phyloP scores from a whole-genome alignment of 768 basidiomycete genomes.

The Tulasnella sp. region DNA sequence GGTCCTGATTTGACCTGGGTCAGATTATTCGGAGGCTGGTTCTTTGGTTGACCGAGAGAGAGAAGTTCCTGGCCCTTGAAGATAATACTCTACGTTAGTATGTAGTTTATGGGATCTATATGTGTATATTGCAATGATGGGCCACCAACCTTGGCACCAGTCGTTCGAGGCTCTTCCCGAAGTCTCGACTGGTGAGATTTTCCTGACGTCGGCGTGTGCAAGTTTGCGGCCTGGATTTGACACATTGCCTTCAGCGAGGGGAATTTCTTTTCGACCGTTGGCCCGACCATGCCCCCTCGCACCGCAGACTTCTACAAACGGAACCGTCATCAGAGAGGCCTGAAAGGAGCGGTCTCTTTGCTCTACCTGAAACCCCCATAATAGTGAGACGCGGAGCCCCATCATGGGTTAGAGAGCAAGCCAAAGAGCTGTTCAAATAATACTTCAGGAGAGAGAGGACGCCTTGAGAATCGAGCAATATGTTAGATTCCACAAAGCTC shows the following conservation, averaged over 20 bases:
- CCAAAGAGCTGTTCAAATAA: background rate
- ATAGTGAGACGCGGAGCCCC: background rate
- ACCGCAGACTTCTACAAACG: background rate
- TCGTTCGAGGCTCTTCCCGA: background rate
- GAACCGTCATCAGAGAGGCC: background rate
- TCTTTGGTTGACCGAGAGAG: background rate
- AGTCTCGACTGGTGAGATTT: background rate
- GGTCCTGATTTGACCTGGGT: no score
- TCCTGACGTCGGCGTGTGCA: background rate
- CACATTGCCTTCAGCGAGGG: background rate
- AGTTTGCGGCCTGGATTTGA: background rate
- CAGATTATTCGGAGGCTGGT: no score
- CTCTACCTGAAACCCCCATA: background rate
- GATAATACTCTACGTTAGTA: background rate
- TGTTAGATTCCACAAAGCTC: no score
- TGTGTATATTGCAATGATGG: no score
- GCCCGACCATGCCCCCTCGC: background rate
- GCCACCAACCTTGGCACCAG: background rate
- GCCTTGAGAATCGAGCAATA: background rate
- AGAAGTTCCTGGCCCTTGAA: background rate
- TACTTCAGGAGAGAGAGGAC: background rate
- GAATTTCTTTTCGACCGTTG: background rate
- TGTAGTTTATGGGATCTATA: no score
- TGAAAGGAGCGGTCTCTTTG: background rate
- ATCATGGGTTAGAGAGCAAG: background rate